Percentiles rank a stretch among this genome's conserved stretches.
Conservation (phyloP, 352 stramenopile species). For the Globisporangium radiosum region DNA sequence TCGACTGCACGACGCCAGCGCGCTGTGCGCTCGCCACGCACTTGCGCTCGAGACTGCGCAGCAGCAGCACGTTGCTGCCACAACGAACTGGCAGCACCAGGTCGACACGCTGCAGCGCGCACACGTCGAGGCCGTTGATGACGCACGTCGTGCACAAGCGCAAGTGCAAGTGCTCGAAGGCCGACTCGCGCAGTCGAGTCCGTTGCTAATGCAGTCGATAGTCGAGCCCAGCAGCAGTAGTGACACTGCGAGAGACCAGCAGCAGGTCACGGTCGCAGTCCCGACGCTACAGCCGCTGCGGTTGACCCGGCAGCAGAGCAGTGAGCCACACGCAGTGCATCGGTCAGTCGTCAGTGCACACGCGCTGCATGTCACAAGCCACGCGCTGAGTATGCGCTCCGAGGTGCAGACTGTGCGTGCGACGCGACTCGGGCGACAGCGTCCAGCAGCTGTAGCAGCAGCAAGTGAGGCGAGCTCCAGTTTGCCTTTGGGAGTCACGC, state of each 20-base stretch:
- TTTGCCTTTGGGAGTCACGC: neutral
- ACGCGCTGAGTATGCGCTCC: neutral
- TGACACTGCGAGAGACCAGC: neutral
- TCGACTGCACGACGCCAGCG: neutral
- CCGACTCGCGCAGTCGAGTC: neutral
- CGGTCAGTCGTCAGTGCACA: neutral
- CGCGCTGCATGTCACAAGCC: neutral
- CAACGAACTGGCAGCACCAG: neutral
- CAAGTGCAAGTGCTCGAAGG: neutral
- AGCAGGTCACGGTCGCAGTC: neutral
- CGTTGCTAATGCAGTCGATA: neutral
- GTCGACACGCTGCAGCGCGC: neutral
- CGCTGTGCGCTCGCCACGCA: slow-evolving; percentile 1
- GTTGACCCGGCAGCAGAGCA: neutral
- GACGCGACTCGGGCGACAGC: neutral
- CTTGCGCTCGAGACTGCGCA: neutral
- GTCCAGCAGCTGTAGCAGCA: neutral
- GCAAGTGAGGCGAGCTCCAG: neutral
- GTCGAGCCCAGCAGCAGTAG: neutral
- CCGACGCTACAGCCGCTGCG: neutral
- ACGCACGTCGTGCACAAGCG: neutral
- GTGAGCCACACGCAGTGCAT: neutral
- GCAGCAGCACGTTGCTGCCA: neutral
- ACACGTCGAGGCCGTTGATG: neutral
- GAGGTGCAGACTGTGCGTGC: neutral